Evolutionary conservation across 208 protist genomes (phyloP).

Genomic region (Tetramitus jugosus): DNA sequence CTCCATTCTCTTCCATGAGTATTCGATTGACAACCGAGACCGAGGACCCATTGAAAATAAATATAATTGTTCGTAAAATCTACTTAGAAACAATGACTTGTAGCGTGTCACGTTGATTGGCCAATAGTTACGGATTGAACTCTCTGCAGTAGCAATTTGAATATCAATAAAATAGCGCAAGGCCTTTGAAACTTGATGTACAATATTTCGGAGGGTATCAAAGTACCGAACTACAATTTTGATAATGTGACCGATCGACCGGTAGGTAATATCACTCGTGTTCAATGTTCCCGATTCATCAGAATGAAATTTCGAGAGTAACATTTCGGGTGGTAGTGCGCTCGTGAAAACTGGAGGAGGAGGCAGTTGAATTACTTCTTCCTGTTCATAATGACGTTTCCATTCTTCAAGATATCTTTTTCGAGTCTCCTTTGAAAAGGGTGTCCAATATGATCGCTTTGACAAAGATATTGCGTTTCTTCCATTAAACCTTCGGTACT

Average conservation of each 20-base stretch:
- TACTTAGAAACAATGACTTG: background rate
- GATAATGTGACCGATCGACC: too few relatives aligned
- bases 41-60: background rate
- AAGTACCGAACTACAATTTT: background rate
- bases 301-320: background rate
- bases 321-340: background rate
- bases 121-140: background rate
- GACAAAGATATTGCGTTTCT: background rate
- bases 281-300: too few relatives aligned
- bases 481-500: background rate
- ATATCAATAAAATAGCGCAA: conserved; percentile 21
- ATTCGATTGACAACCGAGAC: background rate
- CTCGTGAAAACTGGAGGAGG: background rate
- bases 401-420: background rate
- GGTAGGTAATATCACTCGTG: too few relatives aligned
- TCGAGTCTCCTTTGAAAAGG: background rate
- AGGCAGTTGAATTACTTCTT: background rate
- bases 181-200: conserved; percentile 1
- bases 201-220: background rate
- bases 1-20: background rate
- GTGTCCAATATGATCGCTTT: background rate
- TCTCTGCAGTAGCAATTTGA: background rate
- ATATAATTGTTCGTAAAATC: conserved; percentile 14
- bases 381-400: conserved; percentile 14
- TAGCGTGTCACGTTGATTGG: background rate